Evolutionary conservation across 352 stramenopile species (phyloP).

Genomic region (Phytopythium cucurbitacearum): DNA sequence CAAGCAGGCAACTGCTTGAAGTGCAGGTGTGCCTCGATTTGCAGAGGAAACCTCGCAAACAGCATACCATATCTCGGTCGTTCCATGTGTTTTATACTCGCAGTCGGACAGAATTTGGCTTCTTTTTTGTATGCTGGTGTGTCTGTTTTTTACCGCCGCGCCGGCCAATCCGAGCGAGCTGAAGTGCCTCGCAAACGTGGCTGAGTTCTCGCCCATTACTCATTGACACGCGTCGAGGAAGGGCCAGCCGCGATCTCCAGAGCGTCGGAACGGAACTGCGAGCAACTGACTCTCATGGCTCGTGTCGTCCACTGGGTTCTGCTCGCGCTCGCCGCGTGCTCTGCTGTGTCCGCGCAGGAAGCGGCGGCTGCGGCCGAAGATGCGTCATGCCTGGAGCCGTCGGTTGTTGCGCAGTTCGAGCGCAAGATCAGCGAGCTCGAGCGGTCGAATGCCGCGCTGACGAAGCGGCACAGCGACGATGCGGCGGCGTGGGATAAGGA

Average conservation of each 20-base stretch:
- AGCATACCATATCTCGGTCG: no score
- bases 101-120: no score
- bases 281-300: slow-evolving; percentile 21
- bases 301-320: slow-evolving; percentile 30
- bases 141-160: no score
- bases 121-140: no score
- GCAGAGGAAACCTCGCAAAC: no score
- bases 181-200: slow-evolving; percentile 1
- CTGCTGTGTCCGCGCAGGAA: slow-evolving; percentile 23
- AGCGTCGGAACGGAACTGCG: neutral
- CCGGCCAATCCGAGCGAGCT: no score
- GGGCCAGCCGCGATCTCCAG: neutral
- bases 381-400: slow-evolving; percentile 24
- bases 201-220: slow-evolving; percentile 6
- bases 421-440: slow-evolving; percentile 40
- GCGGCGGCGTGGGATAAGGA: slow-evolving; percentile 23
- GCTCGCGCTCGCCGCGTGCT: slow-evolving; percentile 28
- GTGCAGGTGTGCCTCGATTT: no score
- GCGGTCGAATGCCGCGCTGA: slow-evolving; percentile 28
- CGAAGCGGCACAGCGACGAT: slow-evolving; percentile 34
- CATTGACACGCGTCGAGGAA: slow-evolving; percentile 1
- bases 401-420: slow-evolving; percentile 37
- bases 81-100: no score
- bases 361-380: slow-evolving; percentile 1
- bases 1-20: neutral